Conservation (phyloP, 768 basidiomycete genomes). For the Rhodotorula graminis region DNA sequence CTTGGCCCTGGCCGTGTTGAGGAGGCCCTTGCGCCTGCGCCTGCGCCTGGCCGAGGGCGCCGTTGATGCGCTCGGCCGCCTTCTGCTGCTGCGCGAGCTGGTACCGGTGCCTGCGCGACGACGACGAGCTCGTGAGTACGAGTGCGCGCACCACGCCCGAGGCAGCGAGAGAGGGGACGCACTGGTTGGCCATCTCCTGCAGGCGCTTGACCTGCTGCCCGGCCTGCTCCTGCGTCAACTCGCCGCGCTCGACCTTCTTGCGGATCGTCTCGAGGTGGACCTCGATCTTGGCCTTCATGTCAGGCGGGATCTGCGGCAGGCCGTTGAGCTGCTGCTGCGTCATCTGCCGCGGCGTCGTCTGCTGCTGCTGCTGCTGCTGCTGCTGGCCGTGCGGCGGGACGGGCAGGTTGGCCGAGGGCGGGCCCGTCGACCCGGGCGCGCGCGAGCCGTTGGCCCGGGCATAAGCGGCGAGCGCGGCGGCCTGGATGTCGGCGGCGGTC, state of each 20-base stretch:
- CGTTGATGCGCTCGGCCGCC: not conserved
- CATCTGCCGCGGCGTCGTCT: conserved; percentile 3
- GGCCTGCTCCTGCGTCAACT: conserved; percentile 22
- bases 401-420: not conserved
- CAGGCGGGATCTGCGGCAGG: conserved; percentile 25
- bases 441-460: not conserved
- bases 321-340: conserved; percentile 16
- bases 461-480: conserved; percentile 14
- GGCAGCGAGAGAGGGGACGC: not conserved
- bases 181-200: conserved; percentile 33
- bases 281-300: conserved; percentile 33
- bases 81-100: conserved; percentile 15
- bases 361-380: not conserved
- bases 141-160: not conserved
- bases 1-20: conserved; percentile 13
- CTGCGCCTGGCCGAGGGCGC: not conserved
- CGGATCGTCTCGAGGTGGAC: conserved; percentile 10
- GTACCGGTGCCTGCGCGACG: conserved; percentile 1
- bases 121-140: not conserved
- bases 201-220: conserved; percentile 13
- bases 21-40: no score
- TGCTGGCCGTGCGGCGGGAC: not conserved
- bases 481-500: conserved; percentile 22
- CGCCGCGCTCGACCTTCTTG: conserved; percentile 5
- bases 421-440: not conserved